Evolutionary conservation across 306 rosid species (phyloP), one percentile per base, ranked within the genome.

Genomic region (Sophora flavescens): DNA sequence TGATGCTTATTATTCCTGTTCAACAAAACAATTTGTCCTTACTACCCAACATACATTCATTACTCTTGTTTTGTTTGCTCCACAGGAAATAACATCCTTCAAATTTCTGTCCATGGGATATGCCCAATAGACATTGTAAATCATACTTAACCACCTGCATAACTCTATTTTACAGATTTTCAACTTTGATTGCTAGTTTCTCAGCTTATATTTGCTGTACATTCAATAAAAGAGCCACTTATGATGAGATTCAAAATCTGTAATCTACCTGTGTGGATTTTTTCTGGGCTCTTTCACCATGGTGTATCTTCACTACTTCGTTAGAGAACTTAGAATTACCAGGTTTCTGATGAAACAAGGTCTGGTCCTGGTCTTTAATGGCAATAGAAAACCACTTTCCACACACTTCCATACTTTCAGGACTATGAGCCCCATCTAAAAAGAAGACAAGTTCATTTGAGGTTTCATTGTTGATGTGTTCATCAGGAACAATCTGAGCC

Each of bases 371-470:
- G 75, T 74, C 87, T 78, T 82, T 82, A 80, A 86, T 67, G 33
- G 91, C 86, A 84, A 70, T 76, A 67, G 93, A 90, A 86, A 95
- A 95, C 98, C 98, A 95, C 72, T 75, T 88, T 14, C 91, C 96
- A 79, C 98, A 90, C 44, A 84, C 83, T 85, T 90, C 97, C 91
- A 95, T 75, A 82, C 97, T 95, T 88, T 95, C 97, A 38, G 97
- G 97, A 81, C 97, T 95, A 84, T 95, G 98, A 59, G 98, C 98
- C 74, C 97, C 98, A 73, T 95, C 98, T 85, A 95, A 70, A 84
- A 84, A 92, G 86, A 95, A 95, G 48, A 87, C 83, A 62, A 92
- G 91, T 65, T 87, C 90, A 76, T 87, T 87, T 39, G 86, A 76
- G 65, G 50, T 77, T 79, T 87, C 90, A 44, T 38, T 80, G 83